Evolutionary conservation across 352 stramenopile species (phyloP), one percentile per base, ranked within the genome.

Genomic region (Phytopythium cucurbitacearum): DNA sequence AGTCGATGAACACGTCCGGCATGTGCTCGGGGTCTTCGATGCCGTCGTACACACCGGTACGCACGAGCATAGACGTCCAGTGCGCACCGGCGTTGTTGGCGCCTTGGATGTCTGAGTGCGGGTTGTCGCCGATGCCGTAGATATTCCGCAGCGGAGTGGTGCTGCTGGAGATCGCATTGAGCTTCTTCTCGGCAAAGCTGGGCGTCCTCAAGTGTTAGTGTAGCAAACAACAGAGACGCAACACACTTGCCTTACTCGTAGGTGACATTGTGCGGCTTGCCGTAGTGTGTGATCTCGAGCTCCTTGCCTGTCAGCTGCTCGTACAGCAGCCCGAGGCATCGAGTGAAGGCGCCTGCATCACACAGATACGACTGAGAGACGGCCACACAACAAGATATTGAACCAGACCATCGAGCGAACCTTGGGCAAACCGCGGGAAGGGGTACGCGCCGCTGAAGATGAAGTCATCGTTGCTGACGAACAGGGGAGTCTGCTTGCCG

Each of bases 111-210:
- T 96, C 87, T 2, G 85, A 74, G 35, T 85, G 59, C 15, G 87
- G 87, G 57, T 96, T 96, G 69, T 96, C 87, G 7, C 87, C 87
- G 40, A 96, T 94, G 41, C 87, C 88, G 55, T 95, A 96, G 51
- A 95, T 89, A 47, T 63, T 62, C 33, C 70, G 71, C 13, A 95
- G 51, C 7, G 72, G 69, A 38, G 63, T 48, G 32, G 62, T 51
- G 21, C 68, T 61, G 7, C 62, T 67, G 3, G 78, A 67, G 40
- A 85, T 80, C 41, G 69, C 59, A 56, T 90, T 84, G 11, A 91
- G 59, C 15, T 91, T 71, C n/a, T 61, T 52, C 52, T 94, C 67
- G 0, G 80, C 84, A 49, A 78, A 93, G 41, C 81, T 92, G 43
- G 21, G 21, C 21, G 21, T 28, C 21, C 21, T 28, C 21, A 28